A percentile compares a stretch with the other conserved stretches of the same genome.
Evolutionary conservation across 2,329 filamentous ascomycete genomes (phyloP).

Genomic region (Aciculosporium take): DNA sequence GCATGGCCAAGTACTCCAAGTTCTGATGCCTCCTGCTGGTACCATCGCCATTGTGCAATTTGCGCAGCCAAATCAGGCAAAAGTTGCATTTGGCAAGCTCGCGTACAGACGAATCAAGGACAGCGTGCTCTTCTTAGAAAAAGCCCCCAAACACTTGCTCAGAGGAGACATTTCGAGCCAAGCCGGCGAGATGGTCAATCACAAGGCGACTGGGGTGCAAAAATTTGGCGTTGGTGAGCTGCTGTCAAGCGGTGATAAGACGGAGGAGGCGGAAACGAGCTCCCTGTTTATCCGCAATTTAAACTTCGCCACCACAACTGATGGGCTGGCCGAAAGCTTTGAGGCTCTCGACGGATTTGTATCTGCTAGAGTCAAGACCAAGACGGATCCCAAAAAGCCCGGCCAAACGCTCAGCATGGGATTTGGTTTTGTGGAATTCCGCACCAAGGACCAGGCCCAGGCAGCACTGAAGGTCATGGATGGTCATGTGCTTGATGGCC

Average conservation of each 20-base stretch:
- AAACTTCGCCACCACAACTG: slow-evolving; percentile 76
- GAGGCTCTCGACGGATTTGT: slow-evolving; percentile 73
- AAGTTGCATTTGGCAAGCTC: slow-evolving; percentile 68
- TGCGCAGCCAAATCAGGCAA: slow-evolving; percentile 61
- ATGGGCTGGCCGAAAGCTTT: slow-evolving; percentile 64
- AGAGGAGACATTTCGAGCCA: slow-evolving; percentile 15
- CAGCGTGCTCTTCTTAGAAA: slow-evolving; percentile 84
- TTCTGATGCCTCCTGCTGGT: slow-evolving; percentile 84
- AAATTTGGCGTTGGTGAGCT: slow-evolving; percentile 58
- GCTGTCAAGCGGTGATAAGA: slow-evolving; percentile 40
- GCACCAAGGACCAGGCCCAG: slow-evolving; percentile 60
- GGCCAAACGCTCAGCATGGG: slow-evolving; percentile 90
- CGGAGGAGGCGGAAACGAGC: slow-evolving; percentile 47
- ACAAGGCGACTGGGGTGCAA: slow-evolving; percentile 28
- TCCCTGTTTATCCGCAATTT: slow-evolving; percentile 90
- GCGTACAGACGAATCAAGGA: slow-evolving; percentile 87
- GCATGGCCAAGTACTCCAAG: slow-evolving; percentile 64
- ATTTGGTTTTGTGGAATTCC: slow-evolving; percentile 89
- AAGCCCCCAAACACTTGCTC: slow-evolving; percentile 77
- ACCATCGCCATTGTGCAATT: slow-evolving; percentile 93
- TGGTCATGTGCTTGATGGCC: slow-evolving; percentile 71
- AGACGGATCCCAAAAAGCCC: slow-evolving; percentile 79
- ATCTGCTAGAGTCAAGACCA: slow-evolving; percentile 82
- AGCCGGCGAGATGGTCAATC: slow-evolving; percentile 18
- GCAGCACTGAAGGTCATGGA: slow-evolving; percentile 78